Evolutionary conservation across 441 rosid genomes (phyloP).

Genomic region (Populus hybrid): DNA sequence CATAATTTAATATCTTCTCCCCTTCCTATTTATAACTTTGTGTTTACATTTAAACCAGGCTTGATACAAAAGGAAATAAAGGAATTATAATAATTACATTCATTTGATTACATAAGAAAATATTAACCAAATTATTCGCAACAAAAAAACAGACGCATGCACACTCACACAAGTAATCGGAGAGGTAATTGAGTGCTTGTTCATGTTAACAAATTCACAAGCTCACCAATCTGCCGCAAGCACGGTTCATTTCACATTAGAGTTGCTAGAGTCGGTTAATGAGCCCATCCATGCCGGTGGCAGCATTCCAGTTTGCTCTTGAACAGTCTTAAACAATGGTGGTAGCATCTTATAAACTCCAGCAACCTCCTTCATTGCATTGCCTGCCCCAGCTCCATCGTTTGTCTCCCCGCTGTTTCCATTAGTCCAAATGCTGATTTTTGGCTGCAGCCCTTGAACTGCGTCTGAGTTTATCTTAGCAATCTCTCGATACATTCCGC

Average conservation of each 20-base stretch:
- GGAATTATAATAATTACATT: neutral
- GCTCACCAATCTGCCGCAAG: neutral
- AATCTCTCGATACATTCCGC: slow-evolving; percentile 45
- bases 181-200: neutral
- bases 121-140: too few relatives aligned
- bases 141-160: neutral
- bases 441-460: slow-evolving; percentile 56
- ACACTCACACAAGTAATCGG: neutral
- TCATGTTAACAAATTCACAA: neutral
- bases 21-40: neutral
- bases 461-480: slow-evolving; percentile 59
- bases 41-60: neutral
- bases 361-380: slow-evolving; percentile 51
- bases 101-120: neutral
- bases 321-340: slow-evolving; percentile 60
- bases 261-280: slow-evolving; percentile 14
- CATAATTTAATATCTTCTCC: neutral
- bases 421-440: slow-evolving; percentile 62
- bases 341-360: slow-evolving; percentile 62
- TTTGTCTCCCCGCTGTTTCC: slow-evolving; percentile 20
- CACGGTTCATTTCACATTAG: neutral
- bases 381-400: slow-evolving; percentile 12
- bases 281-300: slow-evolving; percentile 63
- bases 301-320: slow-evolving; percentile 66
- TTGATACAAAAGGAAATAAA: neutral